Base-by-base conservation (phyloP, 495 filamentous ascomycete genomes). In the Pyrenula aspistea region DNA sequence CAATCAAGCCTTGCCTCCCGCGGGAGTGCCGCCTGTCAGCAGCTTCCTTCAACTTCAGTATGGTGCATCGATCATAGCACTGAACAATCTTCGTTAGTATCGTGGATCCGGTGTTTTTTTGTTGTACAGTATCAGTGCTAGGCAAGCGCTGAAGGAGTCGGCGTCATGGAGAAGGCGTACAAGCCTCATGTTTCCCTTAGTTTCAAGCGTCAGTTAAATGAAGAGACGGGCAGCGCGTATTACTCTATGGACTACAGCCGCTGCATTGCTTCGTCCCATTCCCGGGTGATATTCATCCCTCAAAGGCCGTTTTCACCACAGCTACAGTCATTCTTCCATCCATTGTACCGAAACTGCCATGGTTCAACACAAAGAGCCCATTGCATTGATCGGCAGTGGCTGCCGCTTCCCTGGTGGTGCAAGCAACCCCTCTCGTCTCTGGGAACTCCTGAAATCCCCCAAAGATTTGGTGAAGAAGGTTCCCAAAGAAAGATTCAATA, bases 371-470 rank as follows among this genome's bases (percentile, higher is more conserved):
- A 42, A 47, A 10, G 47, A 49, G 19, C 73, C 72, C 20, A 71
- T 72, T 53, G 71, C 71, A 10, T 62, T 73, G 2, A 64, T 73
- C 48, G 71, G 71, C 24, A 68, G 65, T 31, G 64, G 59, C 10
- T 72, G 67, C 54, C 63, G 70, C n/a, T 68, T 73, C 19, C 63
- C 59, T 24, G 59, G 59, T 22, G 62, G 65, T 54, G 55, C 15
- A 12, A 15, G 49, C 2, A 57, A 10, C 10, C 59, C 59, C 2
- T 57, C 55, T 0, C 56, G 56, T 25, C 51, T 60, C 21, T 60
- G 55, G 55, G 55, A 60, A 20, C 59, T 60, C 24, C 47, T 60
- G 8, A 25, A 49, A 15, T 11, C 51, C 20, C 59, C 55, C 24
- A 21, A 23, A n/a, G 59, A 60, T 23, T 48, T 60, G 12, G 49